Percentiles rank a stretch among this genome's conserved stretches.
Conservation (phyloP, 352 stramenopile species). For the Pythium angustatum region DNA sequence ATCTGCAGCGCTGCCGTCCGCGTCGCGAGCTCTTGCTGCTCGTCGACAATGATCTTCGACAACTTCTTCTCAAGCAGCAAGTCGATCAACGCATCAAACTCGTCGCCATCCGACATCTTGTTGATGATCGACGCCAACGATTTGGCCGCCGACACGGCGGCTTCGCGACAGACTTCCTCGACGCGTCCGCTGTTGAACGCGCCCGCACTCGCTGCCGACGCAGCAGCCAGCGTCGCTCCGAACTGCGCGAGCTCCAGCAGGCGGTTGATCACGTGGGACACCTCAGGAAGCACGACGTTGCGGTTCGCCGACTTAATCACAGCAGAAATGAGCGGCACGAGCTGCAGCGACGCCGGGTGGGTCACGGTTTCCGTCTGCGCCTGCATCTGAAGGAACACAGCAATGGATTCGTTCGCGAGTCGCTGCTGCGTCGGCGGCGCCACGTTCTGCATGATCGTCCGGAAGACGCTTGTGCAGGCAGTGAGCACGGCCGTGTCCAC, state of each 20-base stretch:
- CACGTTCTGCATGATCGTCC: conserved; percentile 80
- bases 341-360: conserved; percentile 49
- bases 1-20: conserved; percentile 75
- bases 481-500: conserved; percentile 47
- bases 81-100: conserved; percentile 76
- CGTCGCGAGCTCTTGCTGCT: conserved; percentile 37
- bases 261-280: conserved; percentile 69
- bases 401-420: conserved; percentile 58
- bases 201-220: conserved; percentile 8
- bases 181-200: conserved; percentile 29
- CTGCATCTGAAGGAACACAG: conserved; percentile 58
- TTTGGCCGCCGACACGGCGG: conserved; percentile 66
- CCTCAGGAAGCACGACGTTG: conserved; percentile 55
- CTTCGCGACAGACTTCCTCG: conserved; percentile 47
- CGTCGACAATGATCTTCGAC: conserved; percentile 51
- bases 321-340: conserved; percentile 74
- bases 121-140: conserved; percentile 86
- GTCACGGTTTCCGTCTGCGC: conserved; percentile 28
- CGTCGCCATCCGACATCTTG: conserved; percentile 81
- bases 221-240: conserved; percentile 9
- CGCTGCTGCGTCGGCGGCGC: conserved; percentile 58
- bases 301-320: conserved; percentile 79
- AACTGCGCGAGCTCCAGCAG: conserved; percentile 78
- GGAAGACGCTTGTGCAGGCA: conserved; percentile 63
- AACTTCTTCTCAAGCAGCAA: conserved; percentile 71